Evolutionary conservation across 495 filamentous ascomycete genomes (phyloP).

Genomic region (Beverwykella pulmonaria): DNA sequence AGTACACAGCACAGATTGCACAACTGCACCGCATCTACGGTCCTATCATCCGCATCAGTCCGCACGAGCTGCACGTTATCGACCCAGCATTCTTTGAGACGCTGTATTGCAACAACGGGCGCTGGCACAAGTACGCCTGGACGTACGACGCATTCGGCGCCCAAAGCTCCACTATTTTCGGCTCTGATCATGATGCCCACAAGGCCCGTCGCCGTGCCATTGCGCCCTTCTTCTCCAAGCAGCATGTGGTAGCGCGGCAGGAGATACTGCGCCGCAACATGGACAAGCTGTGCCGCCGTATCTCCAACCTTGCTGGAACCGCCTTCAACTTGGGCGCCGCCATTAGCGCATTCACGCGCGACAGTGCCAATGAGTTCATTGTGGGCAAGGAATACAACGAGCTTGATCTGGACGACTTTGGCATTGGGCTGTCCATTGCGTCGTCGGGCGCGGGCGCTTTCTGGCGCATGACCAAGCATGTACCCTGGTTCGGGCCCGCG

Average conservation of each 20-base stretch:
- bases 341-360: not conserved
- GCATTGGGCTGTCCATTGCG: not conserved
- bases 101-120: no score
- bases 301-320: not conserved
- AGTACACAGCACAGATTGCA: no score
- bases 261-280: not conserved
- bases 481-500: not conserved
- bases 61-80: no score
- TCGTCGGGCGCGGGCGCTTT: not conserved
- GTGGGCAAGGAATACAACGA: not conserved
- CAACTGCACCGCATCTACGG: no score
- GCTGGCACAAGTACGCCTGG: no score
- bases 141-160: no score
- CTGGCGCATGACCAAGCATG: not conserved
- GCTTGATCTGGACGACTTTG: not conserved
- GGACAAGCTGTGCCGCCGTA: not conserved
- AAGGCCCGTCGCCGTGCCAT: no score
- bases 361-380: not conserved
- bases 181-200: no score
- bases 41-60: no score
- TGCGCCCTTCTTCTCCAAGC: no score
- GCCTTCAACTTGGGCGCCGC: not conserved
- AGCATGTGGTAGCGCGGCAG: not conserved
- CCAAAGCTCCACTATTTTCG: no score
- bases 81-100: no score